phyloP scores from a whole-genome alignment of 352 stramenopile genomes.

The Phytophthora meadii region DNA sequence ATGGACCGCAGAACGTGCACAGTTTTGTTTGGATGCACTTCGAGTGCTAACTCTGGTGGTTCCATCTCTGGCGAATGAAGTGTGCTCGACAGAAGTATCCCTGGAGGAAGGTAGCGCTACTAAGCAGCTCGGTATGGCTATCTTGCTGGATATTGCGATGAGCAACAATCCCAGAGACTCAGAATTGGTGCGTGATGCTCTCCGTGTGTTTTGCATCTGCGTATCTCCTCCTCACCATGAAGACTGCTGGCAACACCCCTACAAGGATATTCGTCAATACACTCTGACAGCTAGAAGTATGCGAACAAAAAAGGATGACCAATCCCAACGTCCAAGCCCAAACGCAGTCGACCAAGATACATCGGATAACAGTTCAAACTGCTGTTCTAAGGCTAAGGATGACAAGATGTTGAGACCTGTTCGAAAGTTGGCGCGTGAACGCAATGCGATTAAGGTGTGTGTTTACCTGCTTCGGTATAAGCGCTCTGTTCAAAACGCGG shows the following conservation, averaged over 20 bases:
- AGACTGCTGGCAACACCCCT: constrained; percentile 85
- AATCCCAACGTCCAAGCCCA: constrained; percentile 16
- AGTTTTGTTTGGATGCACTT: constrained; percentile 83
- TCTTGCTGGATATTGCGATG: constrained; percentile 82
- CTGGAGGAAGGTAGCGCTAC: constrained; percentile 49
- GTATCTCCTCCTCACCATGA: constrained; percentile 79
- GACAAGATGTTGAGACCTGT: constrained; percentile 76
- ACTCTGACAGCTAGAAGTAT: constrained; percentile 78
- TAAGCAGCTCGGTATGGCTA: constrained; percentile 67
- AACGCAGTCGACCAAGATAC: constrained; percentile 16
- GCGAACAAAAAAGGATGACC: constrained; percentile 54
- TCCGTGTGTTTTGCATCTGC: constrained; percentile 86
- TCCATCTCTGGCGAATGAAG: constrained; percentile 68
- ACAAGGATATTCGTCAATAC: constrained; percentile 86
- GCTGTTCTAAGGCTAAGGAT: constrained; percentile 66
- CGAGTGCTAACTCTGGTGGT: constrained; percentile 80
- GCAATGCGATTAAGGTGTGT: constrained; percentile 89
- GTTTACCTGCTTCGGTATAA: constrained; percentile 89
- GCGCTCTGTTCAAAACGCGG: constrained; percentile 85
- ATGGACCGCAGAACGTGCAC: constrained; percentile 81
- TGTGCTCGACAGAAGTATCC: constrained; percentile 76
- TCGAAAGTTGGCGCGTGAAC: constrained; percentile 74
- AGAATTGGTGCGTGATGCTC: constrained; percentile 72
- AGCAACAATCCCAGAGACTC: constrained; percentile 78
- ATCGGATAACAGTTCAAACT: constrained; percentile 36